phyloP scores from a whole-genome alignment of 108 stramenopile genomes.

The Pseudonitzschia multistriata region DNA sequence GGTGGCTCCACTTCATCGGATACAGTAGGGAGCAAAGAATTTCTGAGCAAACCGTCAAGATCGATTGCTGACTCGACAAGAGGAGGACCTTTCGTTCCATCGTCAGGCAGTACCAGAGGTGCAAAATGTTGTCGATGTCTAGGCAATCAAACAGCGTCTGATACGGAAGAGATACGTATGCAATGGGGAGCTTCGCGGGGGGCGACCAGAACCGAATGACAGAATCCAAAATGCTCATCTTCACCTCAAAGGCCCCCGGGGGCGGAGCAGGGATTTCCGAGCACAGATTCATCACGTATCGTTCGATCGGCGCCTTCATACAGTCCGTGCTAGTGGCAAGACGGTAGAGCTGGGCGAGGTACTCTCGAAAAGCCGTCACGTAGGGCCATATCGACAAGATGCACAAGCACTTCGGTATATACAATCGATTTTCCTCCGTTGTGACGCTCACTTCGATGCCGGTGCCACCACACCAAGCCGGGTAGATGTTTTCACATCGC shows the following conservation, averaged over 20 bases:
- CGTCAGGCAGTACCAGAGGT: conserved; percentile 75
- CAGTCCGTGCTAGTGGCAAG: conserved; percentile 83
- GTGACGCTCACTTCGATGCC: conserved; percentile 50
- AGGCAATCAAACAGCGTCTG: conserved; percentile 89
- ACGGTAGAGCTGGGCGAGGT: conserved; percentile 90
- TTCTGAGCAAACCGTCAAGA: conserved; percentile 91
- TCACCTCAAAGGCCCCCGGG: conserved; percentile 88
- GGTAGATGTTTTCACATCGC: conserved; percentile 7
- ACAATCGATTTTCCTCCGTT: conserved; percentile 44
- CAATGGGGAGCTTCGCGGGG: conserved; percentile 92
- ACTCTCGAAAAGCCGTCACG: conserved; percentile 85
- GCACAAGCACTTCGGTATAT: conserved; percentile 87
- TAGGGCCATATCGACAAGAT: conserved; percentile 95
- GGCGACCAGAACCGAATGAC: conserved; percentile 89
- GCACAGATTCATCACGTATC: conserved; percentile 94
- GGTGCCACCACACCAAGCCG: conserved; percentile 15
- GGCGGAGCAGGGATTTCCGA: conserved; percentile 96
- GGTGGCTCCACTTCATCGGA: conserved; percentile 93
- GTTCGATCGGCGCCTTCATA: conserved; percentile 91
- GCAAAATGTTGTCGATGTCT: conserved; percentile 76
- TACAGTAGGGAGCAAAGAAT: conserved; percentile 91
- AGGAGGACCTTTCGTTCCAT: conserved; percentile 86
- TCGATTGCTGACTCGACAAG: conserved; percentile 79
- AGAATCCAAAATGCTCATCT: conserved; percentile 65
- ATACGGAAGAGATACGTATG: conserved; percentile 92